These are phyloP conservation scores for Zalaria obscura DNA, from an alignment of 2,329 filamentous ascomycete species.

Conservation along the genomic window DNA sequence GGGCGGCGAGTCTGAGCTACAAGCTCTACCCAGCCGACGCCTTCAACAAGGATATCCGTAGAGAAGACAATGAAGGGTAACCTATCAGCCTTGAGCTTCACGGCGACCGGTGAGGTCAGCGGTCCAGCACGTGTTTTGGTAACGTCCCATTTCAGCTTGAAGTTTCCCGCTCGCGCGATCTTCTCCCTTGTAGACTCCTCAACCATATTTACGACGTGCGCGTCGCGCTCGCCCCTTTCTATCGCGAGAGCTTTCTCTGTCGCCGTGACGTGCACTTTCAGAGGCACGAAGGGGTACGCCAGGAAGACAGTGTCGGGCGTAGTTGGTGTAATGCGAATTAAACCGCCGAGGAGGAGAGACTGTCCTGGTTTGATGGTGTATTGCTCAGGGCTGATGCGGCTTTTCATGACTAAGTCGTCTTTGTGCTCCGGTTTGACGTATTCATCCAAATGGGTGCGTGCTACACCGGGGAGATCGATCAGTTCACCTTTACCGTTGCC, in stretches of 20 bases:
- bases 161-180: constrained; percentile 53
- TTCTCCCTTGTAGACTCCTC: constrained; percentile 8
- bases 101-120: constrained; percentile 45
- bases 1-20: constrained; percentile 57
- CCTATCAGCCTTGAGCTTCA: constrained; percentile 47
- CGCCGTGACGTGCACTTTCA: constrained; percentile 61
- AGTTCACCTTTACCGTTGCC: constrained; percentile 77
- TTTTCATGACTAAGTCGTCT: constrained; percentile 61
- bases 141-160: constrained; percentile 66
- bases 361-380: constrained; percentile 58
- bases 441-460: constrained; percentile 56
- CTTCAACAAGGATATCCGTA: constrained; percentile 78
- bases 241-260: constrained; percentile 68
- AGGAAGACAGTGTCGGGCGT: constrained; percentile 53
- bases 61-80: constrained; percentile 71
- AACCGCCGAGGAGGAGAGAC: constrained; percentile 64
- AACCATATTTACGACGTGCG: constrained; percentile 18
- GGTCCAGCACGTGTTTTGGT: constrained; percentile 67
- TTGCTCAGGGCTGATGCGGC: constrained; percentile 60
- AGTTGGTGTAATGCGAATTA: constrained; percentile 74
- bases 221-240: constrained; percentile 53
- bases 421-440: constrained; percentile 56
- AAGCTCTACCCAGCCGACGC: constrained; percentile 86
- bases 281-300: constrained; percentile 73
- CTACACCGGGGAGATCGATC: constrained; percentile 80